Conservation (phyloP, 140 eudicot species). For the Anethum foeniculum region DNA sequence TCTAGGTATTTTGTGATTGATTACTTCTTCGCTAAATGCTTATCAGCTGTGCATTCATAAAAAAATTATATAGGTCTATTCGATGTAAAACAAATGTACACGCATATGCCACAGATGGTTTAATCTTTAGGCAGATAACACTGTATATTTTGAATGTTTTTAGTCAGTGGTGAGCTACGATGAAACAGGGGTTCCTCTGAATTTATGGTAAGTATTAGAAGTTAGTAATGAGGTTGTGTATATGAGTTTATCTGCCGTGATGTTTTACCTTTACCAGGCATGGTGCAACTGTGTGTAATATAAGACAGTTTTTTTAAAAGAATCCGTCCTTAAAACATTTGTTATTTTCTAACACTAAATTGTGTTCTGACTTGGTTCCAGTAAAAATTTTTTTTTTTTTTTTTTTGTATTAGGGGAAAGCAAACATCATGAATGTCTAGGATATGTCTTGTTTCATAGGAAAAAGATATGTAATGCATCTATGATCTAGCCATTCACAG, state of each 20-base stretch:
- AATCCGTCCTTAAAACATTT: no score
- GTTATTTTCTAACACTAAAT: no score
- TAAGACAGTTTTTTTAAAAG: no score
- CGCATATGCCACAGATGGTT: neutral
- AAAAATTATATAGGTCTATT: no score
- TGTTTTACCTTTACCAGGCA: neutral
- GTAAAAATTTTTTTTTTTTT: no score
- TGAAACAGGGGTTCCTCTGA: neutral
- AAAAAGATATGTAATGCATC: neutral
- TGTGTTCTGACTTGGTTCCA: no score
- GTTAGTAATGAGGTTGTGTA: no score
- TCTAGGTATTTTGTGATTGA: constrained; percentile 22
- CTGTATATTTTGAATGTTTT: neutral
- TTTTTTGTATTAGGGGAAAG: no score
- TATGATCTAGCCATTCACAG: neutral
- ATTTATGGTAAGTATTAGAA: neutral
- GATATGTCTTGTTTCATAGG: neutral
- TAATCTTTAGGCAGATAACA: neutral
- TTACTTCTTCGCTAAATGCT: neutral
- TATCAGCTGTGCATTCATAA: neutral
- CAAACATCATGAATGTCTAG: neutral
- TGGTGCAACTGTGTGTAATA: no score
- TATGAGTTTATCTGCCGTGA: neutral
- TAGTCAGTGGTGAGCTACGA: neutral
- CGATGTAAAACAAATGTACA: neutral